Evolutionary conservation across 2,329 filamentous ascomycete species (phyloP).

Genomic region (Proliferodiscus dingleyae): DNA sequence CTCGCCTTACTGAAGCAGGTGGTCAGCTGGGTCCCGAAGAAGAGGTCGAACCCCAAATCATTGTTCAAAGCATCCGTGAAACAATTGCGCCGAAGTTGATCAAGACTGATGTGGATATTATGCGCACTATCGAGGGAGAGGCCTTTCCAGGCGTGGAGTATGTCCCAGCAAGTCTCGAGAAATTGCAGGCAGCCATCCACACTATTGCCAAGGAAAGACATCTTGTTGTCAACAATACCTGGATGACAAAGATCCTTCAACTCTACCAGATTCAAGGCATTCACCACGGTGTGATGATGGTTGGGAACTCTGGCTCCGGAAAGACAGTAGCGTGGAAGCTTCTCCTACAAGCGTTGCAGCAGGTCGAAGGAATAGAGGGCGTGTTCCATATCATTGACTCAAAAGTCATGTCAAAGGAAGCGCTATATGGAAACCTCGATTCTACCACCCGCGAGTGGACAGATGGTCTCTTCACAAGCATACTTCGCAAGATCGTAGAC

Average conservation of each 20-base stretch:
- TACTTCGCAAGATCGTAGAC: conserved; percentile 95
- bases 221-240: conserved; percentile 84
- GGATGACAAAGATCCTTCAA: conserved; percentile 97
- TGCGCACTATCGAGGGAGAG: conserved; percentile 75
- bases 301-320: conserved; percentile 93
- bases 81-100: conserved; percentile 98
- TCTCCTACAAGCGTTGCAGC: conserved; percentile 83
- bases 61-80: conserved; percentile 96
- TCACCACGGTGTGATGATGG: conserved; percentile 99
- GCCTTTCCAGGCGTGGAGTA: conserved; percentile 94
- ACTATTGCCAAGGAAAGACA: conserved; percentile 80
- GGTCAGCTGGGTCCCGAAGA: conserved; percentile 60
- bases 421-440: conserved; percentile 90
- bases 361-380: conserved; percentile 86
- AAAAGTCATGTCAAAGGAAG: conserved; percentile 99
- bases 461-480: conserved; percentile 96
- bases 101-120: conserved; percentile 81
- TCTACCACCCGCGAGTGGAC: conserved; percentile 98
- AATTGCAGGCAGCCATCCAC: conserved; percentile 75
- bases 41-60: conserved; percentile 88
- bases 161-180: conserved; percentile 77
- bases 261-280: conserved; percentile 97
- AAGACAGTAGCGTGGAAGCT: conserved; percentile 96
- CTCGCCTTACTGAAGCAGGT: conserved; percentile 58
- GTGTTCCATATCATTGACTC: conserved; percentile 97